Evolutionary conservation across 441 rosid species (phyloP), one percentile per base, ranked within the genome.

Genomic region (Pelargonium citronellum): DNA sequence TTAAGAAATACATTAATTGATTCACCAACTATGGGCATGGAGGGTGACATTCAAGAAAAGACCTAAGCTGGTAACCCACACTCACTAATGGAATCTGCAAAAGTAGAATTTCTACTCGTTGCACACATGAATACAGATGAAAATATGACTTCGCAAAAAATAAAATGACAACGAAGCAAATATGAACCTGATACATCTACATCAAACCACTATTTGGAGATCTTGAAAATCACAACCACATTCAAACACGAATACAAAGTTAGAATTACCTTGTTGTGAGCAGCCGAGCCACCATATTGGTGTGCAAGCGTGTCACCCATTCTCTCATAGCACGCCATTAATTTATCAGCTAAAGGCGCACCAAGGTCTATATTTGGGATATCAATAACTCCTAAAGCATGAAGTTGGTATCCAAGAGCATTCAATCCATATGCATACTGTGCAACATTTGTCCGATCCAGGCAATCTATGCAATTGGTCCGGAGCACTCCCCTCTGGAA

Each of bases 221-320:
- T 22, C 1, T 22, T 22, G 24, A 22, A 22, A 22, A 22, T 22
- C 24, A 51, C 58, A 51, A 51, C 49, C 7, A 44, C 58, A 13
- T 51, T 13, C 15, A 49, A 49, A 15, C 53, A 47, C 15, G 53
- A 47, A 47, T 27, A 47, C 58, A 68, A 68, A 63, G 22, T 41
- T 43, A 69, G 39, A 74, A 71, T 70, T 77, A 91, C 99, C 97
- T 95, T 95, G 79, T 96, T 93, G 80, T 96, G 99, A 72, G 99
- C 99, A 63, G 98, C 98, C 53, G 99, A 96, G 69, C 99, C 99
- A 67, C 98, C 98, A 84, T 96, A 96, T 75, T 96, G 99, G 71
- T 89, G 89, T 16, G 99, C 98, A 67, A 96, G 90, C 44, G 97
- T 96, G 84, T 96, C 99, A 22, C 99, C 99, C 99, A 92, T 96